These are phyloP conservation scores for Hypoxylon sp. DNA, from an alignment of 2,329 filamentous ascomycete genomes.

Conservation along the genomic window DNA sequence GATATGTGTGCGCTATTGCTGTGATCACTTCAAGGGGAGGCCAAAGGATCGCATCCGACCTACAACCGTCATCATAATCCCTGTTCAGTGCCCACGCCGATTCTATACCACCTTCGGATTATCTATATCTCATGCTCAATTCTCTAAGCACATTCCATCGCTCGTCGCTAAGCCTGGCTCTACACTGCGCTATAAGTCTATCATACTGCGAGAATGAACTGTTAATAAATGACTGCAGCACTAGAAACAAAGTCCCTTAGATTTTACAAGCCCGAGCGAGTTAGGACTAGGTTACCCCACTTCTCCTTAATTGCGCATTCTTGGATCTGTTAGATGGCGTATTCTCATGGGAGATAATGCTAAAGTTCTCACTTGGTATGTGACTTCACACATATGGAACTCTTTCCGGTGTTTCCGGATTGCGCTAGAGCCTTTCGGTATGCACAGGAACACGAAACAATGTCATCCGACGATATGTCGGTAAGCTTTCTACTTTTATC, in stretches of 20 bases:
- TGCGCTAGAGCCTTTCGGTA: conserved; percentile 22
- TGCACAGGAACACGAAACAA: conserved; percentile 14
- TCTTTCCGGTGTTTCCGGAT: conserved; percentile 38
- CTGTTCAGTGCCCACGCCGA: not conserved
- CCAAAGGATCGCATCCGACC: not conserved
- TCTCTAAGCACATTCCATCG: not conserved
- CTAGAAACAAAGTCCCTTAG: not conserved
- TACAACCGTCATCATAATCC: conserved; percentile 3
- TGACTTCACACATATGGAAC: conserved; percentile 25
- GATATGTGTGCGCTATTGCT: not conserved
- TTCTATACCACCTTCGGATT: not conserved
- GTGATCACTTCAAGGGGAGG: not conserved
- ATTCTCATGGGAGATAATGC: conserved; percentile 4
- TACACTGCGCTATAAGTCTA: not conserved
- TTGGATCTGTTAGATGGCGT: conserved; percentile 8
- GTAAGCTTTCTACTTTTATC: conserved; percentile 2
- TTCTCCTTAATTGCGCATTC: not conserved
- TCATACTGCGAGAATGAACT: not conserved
- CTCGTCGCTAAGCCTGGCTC: not conserved
- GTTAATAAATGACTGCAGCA: not conserved
- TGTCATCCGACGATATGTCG: conserved; percentile 8
- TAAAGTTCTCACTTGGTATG: conserved; percentile 15
- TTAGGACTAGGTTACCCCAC: conserved; percentile 14
- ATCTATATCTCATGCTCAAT: not conserved
- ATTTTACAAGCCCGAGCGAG: not conserved